Evolutionary conservation across 2,329 filamentous ascomycete species (phyloP), one percentile per base, ranked within the genome.

Genomic region (Penicillium sp.): DNA sequence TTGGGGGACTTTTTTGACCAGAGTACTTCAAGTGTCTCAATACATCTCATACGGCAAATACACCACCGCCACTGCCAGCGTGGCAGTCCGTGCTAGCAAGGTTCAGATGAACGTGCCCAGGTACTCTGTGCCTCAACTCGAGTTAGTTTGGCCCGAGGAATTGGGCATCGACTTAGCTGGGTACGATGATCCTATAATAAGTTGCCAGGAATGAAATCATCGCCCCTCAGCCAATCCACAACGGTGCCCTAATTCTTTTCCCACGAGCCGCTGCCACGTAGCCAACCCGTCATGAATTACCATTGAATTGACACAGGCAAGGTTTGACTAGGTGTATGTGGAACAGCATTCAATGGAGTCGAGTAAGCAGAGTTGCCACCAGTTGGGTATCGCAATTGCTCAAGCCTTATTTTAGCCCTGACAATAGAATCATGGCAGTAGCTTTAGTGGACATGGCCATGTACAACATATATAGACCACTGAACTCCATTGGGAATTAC

Each of bases 31-130:
- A 18, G 16, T 11, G 11, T 14, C 4, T 32, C 13, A 32, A 44
- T 32, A 29, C n/a, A 36, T 39, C 36, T 9, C 18, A 32, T 27
- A 29, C 38, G 32, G 27, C 30, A 50, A 26, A 30, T 26, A 18
- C 39, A 34, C 41, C 40, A 34, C 32, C 46, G 53, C 51, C 59
- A 62, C 61, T 62, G 61, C 55, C 58, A 63, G 46, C 53, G 51
- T 60, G 59, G 61, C 59, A 59, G 57, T 60, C 57, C 42, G 57
- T 57, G 60, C 57, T 55, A 48, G 18, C 35, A 39, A 36, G 34
- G 44, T 55, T 45, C 34, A 29, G 27, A 19, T 42, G 18, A n/a
- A 38, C 35, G 14, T 36, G 32, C 11, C 19, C n/a, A 39, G 45
- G 16, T 27, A 47, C 3, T 23, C 5, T n/a, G n/a, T n/a, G n/a